Evolutionary conservation across 1,284 basidiomycete genomes (phyloP).

Genomic region (Cutaneotrichosporon daszewskae): DNA sequence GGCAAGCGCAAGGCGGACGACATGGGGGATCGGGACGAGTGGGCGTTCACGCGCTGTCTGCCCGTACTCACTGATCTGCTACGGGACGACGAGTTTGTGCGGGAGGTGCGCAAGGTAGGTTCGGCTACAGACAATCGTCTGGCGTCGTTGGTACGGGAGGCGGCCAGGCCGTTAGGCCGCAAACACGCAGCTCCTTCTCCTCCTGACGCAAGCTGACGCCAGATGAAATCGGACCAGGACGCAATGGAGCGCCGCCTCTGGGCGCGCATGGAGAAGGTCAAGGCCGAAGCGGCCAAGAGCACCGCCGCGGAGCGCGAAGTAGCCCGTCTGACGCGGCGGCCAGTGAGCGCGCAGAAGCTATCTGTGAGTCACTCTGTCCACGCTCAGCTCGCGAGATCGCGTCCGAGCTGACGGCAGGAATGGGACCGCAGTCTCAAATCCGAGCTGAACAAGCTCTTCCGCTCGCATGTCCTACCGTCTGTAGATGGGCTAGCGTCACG

Average conservation of each 20-base stretch:
- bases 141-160: no score
- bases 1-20: slow-evolving; percentile 12
- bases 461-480: slow-evolving; percentile 23
- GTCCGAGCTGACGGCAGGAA: slow-evolving; percentile 21
- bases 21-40: slow-evolving; percentile 5
- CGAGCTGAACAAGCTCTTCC: slow-evolving; percentile 25
- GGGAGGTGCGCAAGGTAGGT: slow-evolving; percentile 36
- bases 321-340: slow-evolving; percentile 30
- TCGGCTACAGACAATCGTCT: no score
- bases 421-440: slow-evolving; percentile 22
- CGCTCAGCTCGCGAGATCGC: no score
- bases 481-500: slow-evolving; percentile 33
- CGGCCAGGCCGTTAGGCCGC: no score
- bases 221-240: slow-evolving; percentile 45
- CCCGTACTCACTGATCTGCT: slow-evolving; percentile 33
- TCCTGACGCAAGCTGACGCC: slow-evolving; percentile 7
- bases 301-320: slow-evolving; percentile 33
- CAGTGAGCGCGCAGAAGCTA: slow-evolving; percentile 27
- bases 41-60: slow-evolving; percentile 30
- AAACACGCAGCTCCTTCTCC: neutral
- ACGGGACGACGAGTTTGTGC: slow-evolving; percentile 31
- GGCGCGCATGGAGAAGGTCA: slow-evolving; percentile 40
- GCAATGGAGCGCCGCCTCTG: slow-evolving; percentile 36
- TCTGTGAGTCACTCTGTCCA: slow-evolving; percentile 22
- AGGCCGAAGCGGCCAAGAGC: slow-evolving; percentile 31